Evolutionary conservation across 306 rosid genomes (phyloP).

Genomic region (Dalbergia cochinchinensis): DNA sequence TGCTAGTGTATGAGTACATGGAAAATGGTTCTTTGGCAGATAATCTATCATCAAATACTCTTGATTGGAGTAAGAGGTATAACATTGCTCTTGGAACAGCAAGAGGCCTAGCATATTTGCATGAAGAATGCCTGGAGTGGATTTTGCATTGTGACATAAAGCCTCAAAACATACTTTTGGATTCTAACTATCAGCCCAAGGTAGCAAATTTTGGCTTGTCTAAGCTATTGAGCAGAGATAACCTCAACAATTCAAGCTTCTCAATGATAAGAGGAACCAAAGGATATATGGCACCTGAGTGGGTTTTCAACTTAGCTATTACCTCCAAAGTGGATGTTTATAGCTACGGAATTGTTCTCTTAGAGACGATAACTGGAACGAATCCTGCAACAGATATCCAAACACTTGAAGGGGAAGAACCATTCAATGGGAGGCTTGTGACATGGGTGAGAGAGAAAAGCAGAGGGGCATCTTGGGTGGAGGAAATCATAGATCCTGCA

Average conservation of each 20-base stretch:
- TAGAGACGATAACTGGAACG: conserved; percentile 49
- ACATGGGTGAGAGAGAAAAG: conserved; percentile 56
- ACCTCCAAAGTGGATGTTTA: conserved; percentile 64
- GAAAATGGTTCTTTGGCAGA: conserved; percentile 44
- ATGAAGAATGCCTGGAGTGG: conserved; percentile 73
- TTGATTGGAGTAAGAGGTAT: conserved; percentile 41
- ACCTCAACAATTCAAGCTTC: conserved; percentile 31
- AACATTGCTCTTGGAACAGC: conserved; percentile 52
- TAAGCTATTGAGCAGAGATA: conserved; percentile 42
- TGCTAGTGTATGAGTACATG: conserved; percentile 40
- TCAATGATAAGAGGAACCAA: conserved; percentile 67
- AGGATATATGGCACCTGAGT: conserved; percentile 70
- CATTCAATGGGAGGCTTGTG: conserved; percentile 44
- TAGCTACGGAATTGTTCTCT: conserved; percentile 55
- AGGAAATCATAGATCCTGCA: conserved; percentile 48
- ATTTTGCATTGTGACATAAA: conserved; percentile 59
- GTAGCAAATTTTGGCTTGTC: conserved; percentile 49
- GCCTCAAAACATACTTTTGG: conserved; percentile 44
- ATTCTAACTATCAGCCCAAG: conserved; percentile 39
- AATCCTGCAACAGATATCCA: conserved; percentile 33
- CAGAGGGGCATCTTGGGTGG: conserved; percentile 32
- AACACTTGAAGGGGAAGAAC: conserved; percentile 7
- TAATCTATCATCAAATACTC: conserved; percentile 22
- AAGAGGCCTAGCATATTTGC: conserved; percentile 60
- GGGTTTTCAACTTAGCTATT: conserved; percentile 52